These are phyloP conservation scores for Epichloe baconii DNA, from an alignment of 2,329 filamentous ascomycete species.

Conservation along the genomic window DNA sequence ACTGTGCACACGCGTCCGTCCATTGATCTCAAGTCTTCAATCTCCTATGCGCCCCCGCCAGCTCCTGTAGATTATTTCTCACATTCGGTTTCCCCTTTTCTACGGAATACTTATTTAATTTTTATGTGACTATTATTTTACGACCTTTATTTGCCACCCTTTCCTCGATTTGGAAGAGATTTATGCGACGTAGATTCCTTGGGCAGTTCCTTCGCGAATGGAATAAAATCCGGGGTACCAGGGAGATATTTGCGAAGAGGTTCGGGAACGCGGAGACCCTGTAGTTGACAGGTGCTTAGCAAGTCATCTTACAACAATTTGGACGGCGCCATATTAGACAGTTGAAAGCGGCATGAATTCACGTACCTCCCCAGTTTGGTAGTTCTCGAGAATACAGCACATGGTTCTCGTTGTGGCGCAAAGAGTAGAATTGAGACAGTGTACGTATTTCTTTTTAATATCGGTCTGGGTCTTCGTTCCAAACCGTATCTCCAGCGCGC, in stretches of 20 bases:
- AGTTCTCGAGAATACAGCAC: slow-evolving; percentile 94
- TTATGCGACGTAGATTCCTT: slow-evolving; percentile 42
- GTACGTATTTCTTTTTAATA: slow-evolving; percentile 79
- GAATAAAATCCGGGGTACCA: slow-evolving; percentile 77
- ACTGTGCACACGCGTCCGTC: too few species aligned
- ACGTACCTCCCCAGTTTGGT: slow-evolving; percentile 68
- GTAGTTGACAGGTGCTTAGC: not conserved
- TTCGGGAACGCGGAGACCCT: slow-evolving; percentile 71
- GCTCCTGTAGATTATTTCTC: too few species aligned
- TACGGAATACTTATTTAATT: too few species aligned
- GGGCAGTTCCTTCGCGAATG: slow-evolving; percentile 73
- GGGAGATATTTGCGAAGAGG: slow-evolving; percentile 81
- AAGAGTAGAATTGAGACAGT: slow-evolving; percentile 80
- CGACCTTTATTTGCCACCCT: slow-evolving; percentile 14
- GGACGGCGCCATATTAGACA: not conserved
- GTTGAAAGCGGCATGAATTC: not conserved
- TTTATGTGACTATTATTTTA: not conserved
- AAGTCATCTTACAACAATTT: not conserved
- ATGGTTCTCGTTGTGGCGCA: slow-evolving; percentile 85
- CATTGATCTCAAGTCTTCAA: too few species aligned
- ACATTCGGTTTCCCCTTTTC: too few species aligned
- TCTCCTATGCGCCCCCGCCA: too few species aligned
- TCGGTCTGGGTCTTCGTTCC: slow-evolving; percentile 79
- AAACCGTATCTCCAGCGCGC: slow-evolving; percentile 84
- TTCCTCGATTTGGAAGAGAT: slow-evolving; percentile 17